Conservation (phyloP, 495 filamentous ascomycete species). For the Penicillium flavigenum region DNA sequence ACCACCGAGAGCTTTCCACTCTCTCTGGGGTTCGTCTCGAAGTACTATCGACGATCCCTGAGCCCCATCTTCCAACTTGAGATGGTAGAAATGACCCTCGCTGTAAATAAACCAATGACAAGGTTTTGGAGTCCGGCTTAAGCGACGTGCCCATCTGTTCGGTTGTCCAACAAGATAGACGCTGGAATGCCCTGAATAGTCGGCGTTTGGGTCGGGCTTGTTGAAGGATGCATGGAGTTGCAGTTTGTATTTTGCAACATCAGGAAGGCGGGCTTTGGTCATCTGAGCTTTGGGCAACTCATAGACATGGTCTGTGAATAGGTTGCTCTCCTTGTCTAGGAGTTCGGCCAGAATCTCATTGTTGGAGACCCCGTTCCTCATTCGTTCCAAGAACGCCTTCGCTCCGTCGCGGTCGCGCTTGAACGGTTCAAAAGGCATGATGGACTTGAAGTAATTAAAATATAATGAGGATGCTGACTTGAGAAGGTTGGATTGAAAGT, state of each 20-base stretch:
- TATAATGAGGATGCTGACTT: neutral
- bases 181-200: neutral
- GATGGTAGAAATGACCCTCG: neutral
- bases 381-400: neutral
- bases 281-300: neutral
- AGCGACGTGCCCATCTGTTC: neutral
- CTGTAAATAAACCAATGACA: neutral
- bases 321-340: neutral
- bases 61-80: neutral
- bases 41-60: neutral
- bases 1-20: no score
- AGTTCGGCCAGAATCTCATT: neutral
- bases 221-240: neutral
- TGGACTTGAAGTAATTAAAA: neutral
- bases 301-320: neutral
- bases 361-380: neutral
- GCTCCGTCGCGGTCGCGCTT: neutral
- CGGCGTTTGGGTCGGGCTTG: neutral
- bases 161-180: conserved; percentile 1
- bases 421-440: neutral
- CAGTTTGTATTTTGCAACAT: neutral
- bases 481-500: neutral
- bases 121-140: neutral
- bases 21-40: neutral
- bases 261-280: neutral